Conservation (phyloP, 2,329 filamentous ascomycete genomes). For the Helotiales sp. region DNA sequence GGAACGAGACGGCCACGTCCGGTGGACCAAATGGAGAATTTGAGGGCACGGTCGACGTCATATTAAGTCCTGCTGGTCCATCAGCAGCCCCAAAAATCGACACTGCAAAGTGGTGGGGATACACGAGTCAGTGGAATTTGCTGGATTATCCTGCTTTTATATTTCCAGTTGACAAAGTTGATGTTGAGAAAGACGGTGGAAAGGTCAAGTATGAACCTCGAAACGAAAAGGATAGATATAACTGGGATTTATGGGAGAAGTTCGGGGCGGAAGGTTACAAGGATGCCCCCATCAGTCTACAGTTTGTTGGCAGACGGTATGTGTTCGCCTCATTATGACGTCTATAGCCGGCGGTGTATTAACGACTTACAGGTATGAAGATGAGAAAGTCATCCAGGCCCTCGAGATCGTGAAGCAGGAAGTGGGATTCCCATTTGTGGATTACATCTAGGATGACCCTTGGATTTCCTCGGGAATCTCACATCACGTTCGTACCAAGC, state of each 20-base stretch:
- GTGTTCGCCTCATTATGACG: slow-evolving; percentile 3
- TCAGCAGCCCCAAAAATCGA: slow-evolving; percentile 56
- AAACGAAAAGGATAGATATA: slow-evolving; percentile 43
- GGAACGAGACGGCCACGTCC: slow-evolving; percentile 43
- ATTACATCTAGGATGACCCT: slow-evolving; percentile 32
- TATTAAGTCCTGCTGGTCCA: slow-evolving; percentile 64
- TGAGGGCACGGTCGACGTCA: slow-evolving; percentile 57
- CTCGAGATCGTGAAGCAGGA: slow-evolving; percentile 44
- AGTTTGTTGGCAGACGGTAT: slow-evolving; percentile 45
- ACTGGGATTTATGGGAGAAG: slow-evolving; percentile 44
- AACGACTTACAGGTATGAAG: slow-evolving; percentile 42
- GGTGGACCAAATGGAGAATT: slow-evolving; percentile 34
- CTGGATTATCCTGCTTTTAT: slow-evolving; percentile 68
- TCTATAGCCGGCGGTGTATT: slow-evolving; percentile 18
- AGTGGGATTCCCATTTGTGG: slow-evolving; percentile 42
- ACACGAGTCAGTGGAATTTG: slow-evolving; percentile 71
- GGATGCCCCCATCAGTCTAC: slow-evolving; percentile 49
- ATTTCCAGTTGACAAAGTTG: slow-evolving; percentile 52
- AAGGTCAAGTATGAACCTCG: slow-evolving; percentile 40
- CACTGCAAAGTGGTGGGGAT: slow-evolving; percentile 64
- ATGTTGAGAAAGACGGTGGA: slow-evolving; percentile 38
- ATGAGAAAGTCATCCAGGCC: slow-evolving; percentile 46
- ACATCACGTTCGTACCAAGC: background rate
- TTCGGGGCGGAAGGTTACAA: slow-evolving; percentile 46
- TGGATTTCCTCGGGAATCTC: background rate